Conservation (phyloP, 495 filamentous ascomycete species). For the Aspergillus leporis region DNA sequence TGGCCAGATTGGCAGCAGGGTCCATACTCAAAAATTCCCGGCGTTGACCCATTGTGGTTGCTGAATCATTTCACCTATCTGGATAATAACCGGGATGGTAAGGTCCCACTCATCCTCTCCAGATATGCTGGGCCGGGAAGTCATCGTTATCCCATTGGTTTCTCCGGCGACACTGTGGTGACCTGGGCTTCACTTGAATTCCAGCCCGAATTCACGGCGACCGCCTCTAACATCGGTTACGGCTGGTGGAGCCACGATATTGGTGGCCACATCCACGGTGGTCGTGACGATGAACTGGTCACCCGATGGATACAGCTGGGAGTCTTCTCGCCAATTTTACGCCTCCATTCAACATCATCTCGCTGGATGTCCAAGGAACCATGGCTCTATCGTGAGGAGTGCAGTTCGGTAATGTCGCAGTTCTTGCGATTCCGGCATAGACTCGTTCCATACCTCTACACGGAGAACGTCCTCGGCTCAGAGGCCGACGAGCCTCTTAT, state of each 20-base stretch:
- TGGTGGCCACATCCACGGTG: conserved; percentile 55
- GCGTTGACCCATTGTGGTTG: conserved; percentile 62
- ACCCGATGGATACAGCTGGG: conserved; percentile 61
- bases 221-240: conserved; percentile 63
- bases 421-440: conserved; percentile 52
- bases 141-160: conserved; percentile 62
- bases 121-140: conserved; percentile 59
- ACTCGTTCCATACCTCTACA: conserved; percentile 58
- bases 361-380: conserved; percentile 58
- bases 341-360: conserved; percentile 54
- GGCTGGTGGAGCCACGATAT: conserved; percentile 69
- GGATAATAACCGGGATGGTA: conserved; percentile 37
- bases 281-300: conserved; percentile 52
- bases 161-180: conserved; percentile 58
- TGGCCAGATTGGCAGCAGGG: conserved; percentile 70
- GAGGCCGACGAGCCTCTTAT: conserved; percentile 49
- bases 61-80: conserved; percentile 63
- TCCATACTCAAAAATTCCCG: conserved; percentile 45
- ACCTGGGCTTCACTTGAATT: conserved; percentile 59
- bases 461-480: conserved; percentile 49
- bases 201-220: conserved; percentile 63
- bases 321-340: conserved; percentile 56
- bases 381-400: conserved; percentile 49
- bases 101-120: conserved; percentile 46
- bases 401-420: conserved; percentile 40